Base-by-base conservation (phyloP, 805 yeast genomes). In the Wickerhamomyces rabaulensis region DNA sequence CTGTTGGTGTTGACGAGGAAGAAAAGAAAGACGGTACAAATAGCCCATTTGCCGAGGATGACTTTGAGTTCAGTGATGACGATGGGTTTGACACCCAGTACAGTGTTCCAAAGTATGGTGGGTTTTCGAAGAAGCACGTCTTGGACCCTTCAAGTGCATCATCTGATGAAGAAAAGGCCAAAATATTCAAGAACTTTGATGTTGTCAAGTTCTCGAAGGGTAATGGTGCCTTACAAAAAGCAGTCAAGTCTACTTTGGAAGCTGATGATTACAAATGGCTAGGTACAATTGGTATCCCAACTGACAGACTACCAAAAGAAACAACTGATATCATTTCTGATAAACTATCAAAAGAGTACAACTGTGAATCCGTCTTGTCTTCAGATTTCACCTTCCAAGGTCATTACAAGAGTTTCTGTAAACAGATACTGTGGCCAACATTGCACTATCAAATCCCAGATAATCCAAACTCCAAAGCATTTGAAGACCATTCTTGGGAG, bases 351-450 rank as follows among this genome's bases (percentile, higher is more conserved):
- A 58, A 63, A 1, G 76, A 80, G 3, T 83, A 78, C 61, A 60
- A 78, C 47, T 78, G 84, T 37, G 76, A 75, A 48, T 80, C 89
- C 0, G 87, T 90, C 2, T 80, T 79, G 49, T 82, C 92, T 3
- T 79, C 78, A 53, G 98, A 94, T 64, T 66, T 79, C 26, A 81
- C 89, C 1, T 88, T 89, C 56, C 86, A 85, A 58, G 97, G 97
- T 19, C 96, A 91, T 61, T 94, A 94, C 65, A 81, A 80, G 48
- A 87, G 88, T 44, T 94, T 86, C 64, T 92, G 97, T 65, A 94
- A 94, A 65, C 95, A 91, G 59, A 87, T 94, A 36, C 70, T 94
- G 51, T 94, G 98, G 98, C 99, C 99, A 27, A 88, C 97, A 2
- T 75, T 94, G 52, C 87, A 81, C 45, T 94, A 94, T 62, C 97